Base-by-base conservation (phyloP, 2,329 filamentous ascomycete species). In the Penicillium vulpinum region DNA sequence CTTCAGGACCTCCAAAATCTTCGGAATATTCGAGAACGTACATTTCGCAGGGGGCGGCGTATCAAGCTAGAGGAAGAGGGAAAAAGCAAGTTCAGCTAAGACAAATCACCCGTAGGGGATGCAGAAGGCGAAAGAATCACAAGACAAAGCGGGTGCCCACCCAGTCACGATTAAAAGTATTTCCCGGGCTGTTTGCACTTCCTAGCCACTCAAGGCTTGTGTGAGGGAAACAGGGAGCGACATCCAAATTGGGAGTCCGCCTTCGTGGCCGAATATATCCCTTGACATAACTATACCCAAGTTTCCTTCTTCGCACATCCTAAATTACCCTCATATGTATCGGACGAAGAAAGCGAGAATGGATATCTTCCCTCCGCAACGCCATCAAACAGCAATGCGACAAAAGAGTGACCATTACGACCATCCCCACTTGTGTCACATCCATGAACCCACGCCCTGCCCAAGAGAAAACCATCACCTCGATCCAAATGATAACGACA, bases 1-100 rank as follows among this genome's bases (percentile, higher is more conserved):
- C 26, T 21, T 26, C 24, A 5, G 35, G 39, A 11, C 51, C 38
- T 16, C 44, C 55, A 21, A 50, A 57, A 16, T 57, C 51, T 29
- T 45, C 55, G 26, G 45, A 38, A 29, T 16, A 55, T 54, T 57
- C 44, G 18, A 55, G 44, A 26, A 57, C 6, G 11, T 45, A 24
- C 51, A 57, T 57, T 38, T 18, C 18, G 39, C 21, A 28, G 31
- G 31, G 3, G 28, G 2, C 24, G 3, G n/a, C 33, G 4, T 5
- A 36, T 43, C 6, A 57, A 21, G 7, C 2, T 26, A 2, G 29
- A 22, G 7, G 9, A 7, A 10, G 8, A 8, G 7, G 7, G 4
- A 11, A 46, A n/a, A 16, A 26, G 3, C 4, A 44, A 26, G 26
- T 18, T 15, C 11, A n/a, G 31, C 13, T 31, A 7, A 26, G 22